These are phyloP conservation scores for Podospora appendiculata DNA, from an alignment of 495 filamentous ascomycete species.

Conservation along the genomic window DNA sequence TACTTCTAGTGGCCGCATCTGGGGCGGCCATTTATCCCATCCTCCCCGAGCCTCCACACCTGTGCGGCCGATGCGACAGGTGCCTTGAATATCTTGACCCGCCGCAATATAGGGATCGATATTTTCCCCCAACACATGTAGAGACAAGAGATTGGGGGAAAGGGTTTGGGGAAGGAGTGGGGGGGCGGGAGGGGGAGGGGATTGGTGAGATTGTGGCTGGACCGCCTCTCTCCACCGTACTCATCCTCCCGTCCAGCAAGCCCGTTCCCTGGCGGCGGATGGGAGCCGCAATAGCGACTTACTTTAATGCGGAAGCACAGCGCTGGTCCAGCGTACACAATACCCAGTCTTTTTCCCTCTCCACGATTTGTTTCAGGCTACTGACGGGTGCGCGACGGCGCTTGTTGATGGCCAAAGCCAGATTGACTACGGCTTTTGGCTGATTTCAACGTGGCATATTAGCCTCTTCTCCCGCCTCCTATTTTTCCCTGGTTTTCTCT, in stretches of 20 bases:
- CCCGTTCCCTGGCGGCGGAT: slow-evolving; percentile 13
- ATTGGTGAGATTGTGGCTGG: neutral
- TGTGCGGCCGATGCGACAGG: slow-evolving; percentile 6
- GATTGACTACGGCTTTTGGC: slow-evolving; percentile 24
- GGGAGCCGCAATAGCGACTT: slow-evolving; percentile 7
- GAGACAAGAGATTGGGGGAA: too few relatives aligned
- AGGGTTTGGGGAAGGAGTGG: too few relatives aligned
- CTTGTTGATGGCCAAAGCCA: slow-evolving; percentile 9
- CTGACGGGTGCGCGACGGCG: neutral
- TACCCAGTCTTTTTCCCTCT: neutral
- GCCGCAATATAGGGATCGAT: too few relatives aligned
- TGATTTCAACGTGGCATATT: slow-evolving; percentile 30
- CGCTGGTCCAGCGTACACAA: neutral
- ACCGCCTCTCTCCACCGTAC: neutral
- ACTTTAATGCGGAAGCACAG: neutral
- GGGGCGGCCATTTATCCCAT: slow-evolving; percentile 17
- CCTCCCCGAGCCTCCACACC: slow-evolving; percentile 4
- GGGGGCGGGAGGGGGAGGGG: too few relatives aligned
- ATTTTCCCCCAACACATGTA: too few relatives aligned
- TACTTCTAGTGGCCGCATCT: slow-evolving; percentile 8
- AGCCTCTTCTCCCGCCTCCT: slow-evolving; percentile 16
- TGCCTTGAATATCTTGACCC: neutral
- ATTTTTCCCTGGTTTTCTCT: slow-evolving; percentile 3
- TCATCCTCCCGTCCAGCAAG: slow-evolving; percentile 1
- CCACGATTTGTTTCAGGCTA: neutral